Base-by-base conservation (phyloP, 2,329 filamentous ascomycete species). In the Talaromyces sp. region DNA sequence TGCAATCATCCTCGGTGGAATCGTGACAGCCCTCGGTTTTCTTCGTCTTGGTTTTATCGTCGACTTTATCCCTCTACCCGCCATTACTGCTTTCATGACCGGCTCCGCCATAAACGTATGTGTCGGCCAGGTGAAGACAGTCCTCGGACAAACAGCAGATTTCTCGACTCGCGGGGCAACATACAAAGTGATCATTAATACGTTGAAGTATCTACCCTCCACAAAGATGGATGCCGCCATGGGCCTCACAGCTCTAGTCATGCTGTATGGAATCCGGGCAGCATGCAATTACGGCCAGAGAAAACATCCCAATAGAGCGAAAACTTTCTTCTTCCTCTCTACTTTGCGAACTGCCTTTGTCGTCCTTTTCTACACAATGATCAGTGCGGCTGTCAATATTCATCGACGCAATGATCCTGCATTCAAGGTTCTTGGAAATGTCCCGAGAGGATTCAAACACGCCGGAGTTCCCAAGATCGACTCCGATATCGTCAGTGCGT, bases 81-180 rank as follows among this genome's bases (percentile, higher is more conserved):
- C 92, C 0, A 90, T 97, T 49, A 92, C 90, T 0, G 91, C 94
- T 3, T 97, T 96, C 78, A 97, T 97, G 89, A 97, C 94, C 0
- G 93, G 93, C 2, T 96, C 93, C 4, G 91, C 93, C 49, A 82
- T 99, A 71, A 96, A 85, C 65, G 97, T 99, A 67, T 86, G 84
- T 14, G 83, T 85, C 19, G 92, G 94, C 30, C 94, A 99, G 72
- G 80, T 97, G 4, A 88, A 90, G 1, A 82, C 82, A 2, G 76
- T 97, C 71, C 83, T 99, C 76, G 94, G 94, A 5, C 86, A 96
- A 66, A 80, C 80, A 1, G 73, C 64, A 10, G 41, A 61, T 1
- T 86, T 94, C 71, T 84, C 86, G 57, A 95, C 86, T 13, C 82
- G 91, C 62, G 91, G 84, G 14, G 74, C 90, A 0, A 91, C 94